phyloP scores from a whole-genome alignment of 2,329 filamentous ascomycete species.

The Botrytis hyacinthi region DNA sequence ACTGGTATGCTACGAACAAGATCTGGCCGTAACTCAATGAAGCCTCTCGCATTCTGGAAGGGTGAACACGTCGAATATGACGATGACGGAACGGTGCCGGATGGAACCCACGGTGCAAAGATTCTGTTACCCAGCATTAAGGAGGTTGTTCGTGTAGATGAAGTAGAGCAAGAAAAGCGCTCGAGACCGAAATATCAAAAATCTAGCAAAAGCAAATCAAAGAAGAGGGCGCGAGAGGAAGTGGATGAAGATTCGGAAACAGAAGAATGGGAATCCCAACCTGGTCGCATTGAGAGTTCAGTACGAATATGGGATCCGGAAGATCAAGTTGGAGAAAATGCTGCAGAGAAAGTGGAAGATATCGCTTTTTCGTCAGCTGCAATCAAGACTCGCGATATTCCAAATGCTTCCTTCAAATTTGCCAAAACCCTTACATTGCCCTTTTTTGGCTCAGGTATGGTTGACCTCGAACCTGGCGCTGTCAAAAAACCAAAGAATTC shows the following conservation, averaged over 20 bases:
- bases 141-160: conserved; percentile 73
- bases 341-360: conserved; percentile 54
- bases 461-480: conserved; percentile 80
- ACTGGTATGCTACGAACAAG: conserved; percentile 54
- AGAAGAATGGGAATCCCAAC: conserved; percentile 70
- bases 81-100: conserved; percentile 53
- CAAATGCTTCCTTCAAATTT: conserved; percentile 74
- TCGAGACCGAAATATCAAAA: conserved; percentile 24
- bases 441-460: conserved; percentile 86
- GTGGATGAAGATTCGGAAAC: conserved; percentile 53
- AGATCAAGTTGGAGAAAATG: conserved; percentile 53
- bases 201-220: conserved; percentile 31
- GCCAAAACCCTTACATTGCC: conserved; percentile 80
- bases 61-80: conserved; percentile 74
- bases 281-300: conserved; percentile 61
- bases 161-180: conserved; percentile 46
- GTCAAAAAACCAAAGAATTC: conserved; percentile 90
- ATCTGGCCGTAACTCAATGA: conserved; percentile 74
- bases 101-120: conserved; percentile 42
- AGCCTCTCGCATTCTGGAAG: conserved; percentile 81
- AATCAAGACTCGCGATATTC: conserved; percentile 57
- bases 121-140: conserved; percentile 70
- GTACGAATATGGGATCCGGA: conserved; percentile 64
- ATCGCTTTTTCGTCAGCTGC: conserved; percentile 50
- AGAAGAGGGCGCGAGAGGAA: conserved; percentile 29